Evolutionary conservation across 2,329 filamentous ascomycete genomes (phyloP), one percentile per base, ranked within the genome.

Genomic region (Blastomyces emzantsi): DNA sequence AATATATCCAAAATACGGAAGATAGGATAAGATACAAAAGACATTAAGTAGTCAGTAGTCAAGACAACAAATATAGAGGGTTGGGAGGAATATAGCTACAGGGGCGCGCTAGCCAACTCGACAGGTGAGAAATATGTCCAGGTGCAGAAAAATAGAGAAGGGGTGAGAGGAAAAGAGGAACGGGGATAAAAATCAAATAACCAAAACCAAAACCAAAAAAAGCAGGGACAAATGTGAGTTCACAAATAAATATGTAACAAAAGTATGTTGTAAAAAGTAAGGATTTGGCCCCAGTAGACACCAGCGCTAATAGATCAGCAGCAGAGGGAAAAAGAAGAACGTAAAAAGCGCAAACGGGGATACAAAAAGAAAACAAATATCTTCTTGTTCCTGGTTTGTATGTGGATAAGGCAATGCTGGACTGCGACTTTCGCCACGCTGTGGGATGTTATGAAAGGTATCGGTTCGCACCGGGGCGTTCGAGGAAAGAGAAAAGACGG

Each of bases 351-450:
- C 41, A 43, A 43, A 43, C 41, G 17, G 11, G 4, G 22, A 25
- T 8, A n/a, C 19, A 25, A 25, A 25, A 25, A 25, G 13, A 25
- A 51, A 51, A 25, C 11, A 3, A 22, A 9, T 51, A 5, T 25
- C 47, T 3, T 51, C 15, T 28, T 22, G 33, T 36, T 51, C n/a
- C n/a, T 28, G n/a, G 22, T 19, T 36, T 30, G 22, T 25, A n/a
- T 41, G 11, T 25, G n/a, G 6, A n/a, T 22, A 45, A 30, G n/a
- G 57, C 57, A 45, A 47, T 60, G 36, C 25, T 60, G 43, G 57
- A 60, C 57, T 60, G 57, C 33, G 54, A 51, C 47, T 41, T 60
- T 60, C 41, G 57, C 57, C 25, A 60, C 57, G 57, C 41, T 45
- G 57, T 60, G 57, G 57, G 57, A 60, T 55, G 52, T 55, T 36